Conservation (phyloP, 345 rosid species). For the Pistacia integerrima region DNA sequence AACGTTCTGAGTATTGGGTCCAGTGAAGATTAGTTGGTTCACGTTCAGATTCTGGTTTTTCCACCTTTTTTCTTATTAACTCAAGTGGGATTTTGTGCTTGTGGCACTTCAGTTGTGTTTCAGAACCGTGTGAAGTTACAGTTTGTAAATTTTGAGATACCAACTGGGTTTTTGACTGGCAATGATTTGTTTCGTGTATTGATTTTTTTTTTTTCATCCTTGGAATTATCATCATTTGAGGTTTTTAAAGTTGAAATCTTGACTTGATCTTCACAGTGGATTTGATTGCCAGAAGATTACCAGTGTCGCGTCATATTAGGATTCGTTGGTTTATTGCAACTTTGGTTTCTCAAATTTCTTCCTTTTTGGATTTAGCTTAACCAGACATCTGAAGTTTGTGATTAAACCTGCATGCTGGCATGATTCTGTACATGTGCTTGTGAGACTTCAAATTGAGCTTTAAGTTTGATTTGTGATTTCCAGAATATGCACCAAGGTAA, state of each 20-base stretch:
- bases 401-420: neutral
- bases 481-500: slow-evolving; percentile 94
- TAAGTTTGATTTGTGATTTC: slow-evolving; percentile 20
- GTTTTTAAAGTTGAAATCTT: neutral
- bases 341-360: neutral
- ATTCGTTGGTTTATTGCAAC: neutral
- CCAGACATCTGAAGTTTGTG: slow-evolving; percentile 2
- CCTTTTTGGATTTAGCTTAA: neutral
- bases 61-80: neutral
- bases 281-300: neutral
- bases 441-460: slow-evolving; percentile 8
- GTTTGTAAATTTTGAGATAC: neutral
- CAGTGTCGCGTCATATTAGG: neutral
- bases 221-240: neutral
- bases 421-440: too few species aligned
- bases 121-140: neutral
- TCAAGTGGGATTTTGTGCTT: neutral
- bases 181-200: neutral
- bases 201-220: neutral
- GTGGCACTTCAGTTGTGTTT: neutral
- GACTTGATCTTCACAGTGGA: neutral
- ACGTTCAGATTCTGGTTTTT: neutral
- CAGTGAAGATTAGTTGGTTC: slow-evolving; percentile 6
- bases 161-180: neutral
- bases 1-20: neutral